Base-by-base conservation (phyloP, 257 asterid genomes). In the Cinchona pubescens region DNA sequence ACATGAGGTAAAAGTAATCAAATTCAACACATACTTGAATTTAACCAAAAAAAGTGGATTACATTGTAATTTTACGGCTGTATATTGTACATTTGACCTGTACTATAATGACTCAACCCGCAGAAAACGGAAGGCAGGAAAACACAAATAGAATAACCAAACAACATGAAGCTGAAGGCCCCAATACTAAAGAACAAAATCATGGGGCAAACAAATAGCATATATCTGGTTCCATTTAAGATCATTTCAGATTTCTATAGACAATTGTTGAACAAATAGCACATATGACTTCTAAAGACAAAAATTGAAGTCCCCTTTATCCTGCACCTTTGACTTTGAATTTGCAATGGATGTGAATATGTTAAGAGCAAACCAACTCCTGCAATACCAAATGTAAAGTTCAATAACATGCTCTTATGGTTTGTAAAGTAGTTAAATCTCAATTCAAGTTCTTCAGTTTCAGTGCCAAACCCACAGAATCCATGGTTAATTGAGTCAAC, bases 271-370 rank as follows among this genome's bases (percentile, higher is more conserved):
- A 13, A 66, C 51, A 42, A 43, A 53, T 69, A 27, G 55, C 55
- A 71, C 43, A 76, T 69, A 68, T 16, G 25, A 45, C 35, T 71
- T 18, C 64, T 58, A 9, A 19, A 19, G 45, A 21, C 64, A 51
- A 70, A 27, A 40, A 58, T 67, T 34, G 19, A 55, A 75, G 27
- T 5, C 40, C 32, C 46, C 56, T 67, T n/a, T n/a, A n/a, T n/a
- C 67, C 68, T 75, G 74, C 79, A 76, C 66, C 7, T 51, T 68
- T 64, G 56, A 27, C 55, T 56, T 29, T 53, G 51, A 40, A 40
- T 4, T 40, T 40, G 45, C 21, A 61, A 59, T 14, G 32, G 30
- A 23, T 40, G 29, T 42, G 3, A 45, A 55, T 7, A 21, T 49
- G 51, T 30, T 14, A 35, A 43, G 23, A 29, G 9, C 2, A 71